Base-by-base conservation (phyloP, 768 basidiomycete genomes). In the Suillus subaureus region DNA sequence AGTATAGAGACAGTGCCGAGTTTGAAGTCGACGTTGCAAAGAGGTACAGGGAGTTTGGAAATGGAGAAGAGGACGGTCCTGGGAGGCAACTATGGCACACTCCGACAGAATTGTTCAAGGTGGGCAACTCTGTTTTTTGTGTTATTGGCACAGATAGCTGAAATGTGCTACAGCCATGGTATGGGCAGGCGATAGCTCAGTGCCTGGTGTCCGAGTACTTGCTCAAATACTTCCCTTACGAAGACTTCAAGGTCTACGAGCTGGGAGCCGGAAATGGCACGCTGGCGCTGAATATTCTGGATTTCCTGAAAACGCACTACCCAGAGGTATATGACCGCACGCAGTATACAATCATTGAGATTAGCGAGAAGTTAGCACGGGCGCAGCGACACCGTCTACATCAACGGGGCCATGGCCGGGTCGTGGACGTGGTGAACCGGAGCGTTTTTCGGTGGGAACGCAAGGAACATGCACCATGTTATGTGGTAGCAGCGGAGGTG, bases 201-300 rank as follows among this genome's bases (percentile, higher is more conserved):
- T 97, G 94, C 72, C 85, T 99, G 39, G 89, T 94, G 26, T 89
- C 92, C 1, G 92, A 96, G 70, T 98, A 99, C 78, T 87, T 97
- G 72, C 85, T 96, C 68, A 95, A 96, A 74, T 92, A 95, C 74
- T 99, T 94, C 77, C 97, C 97, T 1, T 97, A 98, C 74, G 91
- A 97, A 78, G 96, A 97, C 76, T 89, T 99, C 69, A 87, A 93
- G 68, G 89, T 99, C 61, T 99, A 98, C 81, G 97, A 99, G 77
- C 91, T 99, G 70, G 97, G 97, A 42, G 97, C 96, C 2, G 97
- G 97, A 49, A 99, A 99, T 72, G 97, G 97, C 15, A 97, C 97
- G 1, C 84, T 99, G 64, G 96, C 97, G 37, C 79, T 86, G 77
- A 91, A 98, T 74, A 88, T 97, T 61, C 88, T 99, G 64, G 84